A percentile compares a stretch with the other conserved stretches of the same genome.
phyloP scores from a whole-genome alignment of 179 eudicot genomes.

The Spergularia azorica region DNA sequence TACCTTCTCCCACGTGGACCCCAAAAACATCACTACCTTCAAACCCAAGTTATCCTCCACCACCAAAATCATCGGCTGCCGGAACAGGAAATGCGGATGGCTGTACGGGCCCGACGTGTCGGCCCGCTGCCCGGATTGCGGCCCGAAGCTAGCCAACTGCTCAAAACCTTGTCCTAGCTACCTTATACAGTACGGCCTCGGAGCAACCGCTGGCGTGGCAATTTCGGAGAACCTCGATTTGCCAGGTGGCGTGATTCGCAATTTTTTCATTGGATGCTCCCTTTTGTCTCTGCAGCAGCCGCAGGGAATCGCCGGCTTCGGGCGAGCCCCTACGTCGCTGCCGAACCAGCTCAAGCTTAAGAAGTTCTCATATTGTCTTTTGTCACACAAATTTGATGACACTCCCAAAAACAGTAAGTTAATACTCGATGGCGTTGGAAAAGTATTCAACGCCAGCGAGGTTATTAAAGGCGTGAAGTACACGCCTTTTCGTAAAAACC shows the following conservation, averaged over 20 bases:
- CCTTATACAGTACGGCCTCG: conserved; percentile 51
- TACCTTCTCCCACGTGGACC: conserved; percentile 36
- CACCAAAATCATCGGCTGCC: conserved; percentile 43
- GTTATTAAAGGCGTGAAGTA: conserved; percentile 27
- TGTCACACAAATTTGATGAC: conserved; percentile 61
- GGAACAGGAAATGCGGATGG: conserved; percentile 51
- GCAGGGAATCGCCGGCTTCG: conserved; percentile 71
- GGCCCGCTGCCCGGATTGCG: conserved; percentile 37
- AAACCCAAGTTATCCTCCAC: conserved; percentile 54
- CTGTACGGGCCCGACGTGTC: conserved; percentile 35
- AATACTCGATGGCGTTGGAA: conserved; percentile 31
- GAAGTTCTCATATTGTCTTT: conserved; percentile 63
- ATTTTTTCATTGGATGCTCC: conserved; percentile 66
- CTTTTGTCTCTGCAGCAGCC: conserved; percentile 48
- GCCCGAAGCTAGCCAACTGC: conserved; percentile 22
- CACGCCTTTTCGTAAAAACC: conserved; percentile 53
- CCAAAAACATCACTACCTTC: conserved; percentile 36
- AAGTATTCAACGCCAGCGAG: conserved; percentile 5
- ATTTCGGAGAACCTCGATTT: conserved; percentile 50
- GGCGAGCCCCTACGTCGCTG: conserved; percentile 56
- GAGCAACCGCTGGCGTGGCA: conserved; percentile 49
- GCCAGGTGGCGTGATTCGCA: conserved; percentile 18
- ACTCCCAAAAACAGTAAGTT: conserved; percentile 43
- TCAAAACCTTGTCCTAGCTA: conserved; percentile 49
- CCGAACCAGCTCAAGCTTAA: conserved; percentile 57